A percentile compares a stretch with the other conserved stretches of the same genome.
Conservation (phyloP, 148 eudicot genomes). For the Cornus kousa region DNA sequence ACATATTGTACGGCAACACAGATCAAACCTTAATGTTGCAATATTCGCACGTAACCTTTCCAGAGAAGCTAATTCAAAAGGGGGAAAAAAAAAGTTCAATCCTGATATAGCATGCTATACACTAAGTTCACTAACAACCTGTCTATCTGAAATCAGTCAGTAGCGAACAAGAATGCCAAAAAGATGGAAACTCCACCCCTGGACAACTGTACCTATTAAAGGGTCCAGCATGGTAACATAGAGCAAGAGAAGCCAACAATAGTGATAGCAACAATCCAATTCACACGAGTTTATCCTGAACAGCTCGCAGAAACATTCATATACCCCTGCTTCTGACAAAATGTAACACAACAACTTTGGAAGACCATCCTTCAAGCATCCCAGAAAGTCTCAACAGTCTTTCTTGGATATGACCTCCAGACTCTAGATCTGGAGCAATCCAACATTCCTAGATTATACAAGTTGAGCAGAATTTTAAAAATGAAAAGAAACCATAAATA, state of each 20-base stretch:
- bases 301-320: not conserved
- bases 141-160: not conserved
- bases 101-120: no score
- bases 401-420: not conserved
- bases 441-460: not conserved
- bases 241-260: not conserved
- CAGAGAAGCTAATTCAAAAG: not conserved
- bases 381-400: not conserved
- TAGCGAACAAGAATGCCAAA: not conserved
- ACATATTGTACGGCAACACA: not conserved
- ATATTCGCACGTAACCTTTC: not conserved
- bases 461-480: not conserved
- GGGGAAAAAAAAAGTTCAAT: not conserved
- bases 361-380: not conserved
- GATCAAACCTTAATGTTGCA: not conserved
- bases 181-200: no score
- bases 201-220: no score
- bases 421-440: not conserved
- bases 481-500: not conserved
- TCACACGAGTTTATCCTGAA: not conserved
- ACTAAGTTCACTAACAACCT: not conserved
- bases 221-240: not conserved
- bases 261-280: not conserved
- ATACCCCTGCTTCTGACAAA: not conserved
- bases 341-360: not conserved